Conservation (phyloP, 2,329 filamentous ascomycete species). For the Didymella arachidicola region DNA sequence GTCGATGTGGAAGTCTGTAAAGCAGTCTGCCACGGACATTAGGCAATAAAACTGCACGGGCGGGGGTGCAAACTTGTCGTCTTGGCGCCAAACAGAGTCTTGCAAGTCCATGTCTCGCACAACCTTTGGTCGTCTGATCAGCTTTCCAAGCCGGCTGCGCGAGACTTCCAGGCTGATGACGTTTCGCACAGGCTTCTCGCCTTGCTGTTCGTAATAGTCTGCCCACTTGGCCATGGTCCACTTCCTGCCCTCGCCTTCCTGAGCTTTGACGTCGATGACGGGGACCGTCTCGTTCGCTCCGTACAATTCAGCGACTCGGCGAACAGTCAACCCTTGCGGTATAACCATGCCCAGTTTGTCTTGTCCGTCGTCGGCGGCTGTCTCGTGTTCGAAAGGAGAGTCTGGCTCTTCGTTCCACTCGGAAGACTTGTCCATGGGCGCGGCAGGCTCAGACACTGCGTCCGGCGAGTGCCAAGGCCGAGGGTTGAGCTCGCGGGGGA, state of each 20-base stretch:
- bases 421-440: slow-evolving; percentile 27
- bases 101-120: slow-evolving; percentile 69
- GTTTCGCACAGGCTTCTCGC: slow-evolving; percentile 69
- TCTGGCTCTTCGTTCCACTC: slow-evolving; percentile 12
- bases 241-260: slow-evolving; percentile 69
- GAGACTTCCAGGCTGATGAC: slow-evolving; percentile 75
- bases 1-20: slow-evolving; percentile 76
- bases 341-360: slow-evolving; percentile 74
- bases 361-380: slow-evolving; percentile 66
- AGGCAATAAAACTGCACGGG: slow-evolving; percentile 74
- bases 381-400: slow-evolving; percentile 57
- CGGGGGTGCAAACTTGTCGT: slow-evolving; percentile 64
- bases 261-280: slow-evolving; percentile 74
- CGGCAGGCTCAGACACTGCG: slow-evolving; percentile 22
- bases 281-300: slow-evolving; percentile 69
- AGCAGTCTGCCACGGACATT: slow-evolving; percentile 75
- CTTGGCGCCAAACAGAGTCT: slow-evolving; percentile 63
- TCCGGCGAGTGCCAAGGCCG: slow-evolving; percentile 46
- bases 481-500: slow-evolving; percentile 68
- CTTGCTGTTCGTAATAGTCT: slow-evolving; percentile 71
- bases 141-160: slow-evolving; percentile 66
- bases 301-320: slow-evolving; percentile 69
- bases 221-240: slow-evolving; percentile 73
- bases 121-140: slow-evolving; percentile 69
- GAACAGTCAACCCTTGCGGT: slow-evolving; percentile 68